Base-by-base conservation (phyloP, 257 asterid genomes). In the Petunia secreta region DNA sequence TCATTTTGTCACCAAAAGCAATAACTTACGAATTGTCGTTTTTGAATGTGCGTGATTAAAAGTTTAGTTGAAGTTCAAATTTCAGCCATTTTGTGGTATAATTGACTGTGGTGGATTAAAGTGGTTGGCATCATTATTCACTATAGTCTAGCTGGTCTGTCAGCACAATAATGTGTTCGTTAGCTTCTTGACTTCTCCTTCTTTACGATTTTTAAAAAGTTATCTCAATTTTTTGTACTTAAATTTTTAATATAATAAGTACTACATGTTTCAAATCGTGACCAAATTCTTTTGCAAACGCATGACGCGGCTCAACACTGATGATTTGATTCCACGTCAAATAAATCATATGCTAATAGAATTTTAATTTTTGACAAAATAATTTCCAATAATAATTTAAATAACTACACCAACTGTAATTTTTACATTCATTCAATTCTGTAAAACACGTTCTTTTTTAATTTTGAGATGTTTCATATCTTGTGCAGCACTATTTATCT, bases 91-190 rank as follows among this genome's bases (percentile, higher is more conserved):
- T 50, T 34, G 77, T 34, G 57, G 7, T 77, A 59, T 77, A 63
- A 77, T 77, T 59, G 59, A 77, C 57, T 16, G 57, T 77, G 13
- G 73, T 77, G 80, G 73, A 77, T 57, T 59, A 16, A 57, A 14
- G 80, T 77, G 59, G 73, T 13, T 77, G 73, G 36, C 80, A 77
- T 59, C 80, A 77, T 77, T 77, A 77, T 34, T 59, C 64, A 25
- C 57, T 59, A 7, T 77, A 71, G 53, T 3, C 44, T 43, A 57
- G 46, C 59, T 37, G 52, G 69, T 77, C 71, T 77, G 14, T 43
- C 53, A 63, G 40, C 71, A 14, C n/a, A 60, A 59, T 77, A 13
- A 11, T 50, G 16, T 4, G 16, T 4, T 71, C 10, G 43, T 36
- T 63, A 10, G 76, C 76, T 69, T 9, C 57, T 41, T 40, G 15